Base-by-base conservation (phyloP, 306 rosid genomes). In the Herpetospermum pedunculosum region DNA sequence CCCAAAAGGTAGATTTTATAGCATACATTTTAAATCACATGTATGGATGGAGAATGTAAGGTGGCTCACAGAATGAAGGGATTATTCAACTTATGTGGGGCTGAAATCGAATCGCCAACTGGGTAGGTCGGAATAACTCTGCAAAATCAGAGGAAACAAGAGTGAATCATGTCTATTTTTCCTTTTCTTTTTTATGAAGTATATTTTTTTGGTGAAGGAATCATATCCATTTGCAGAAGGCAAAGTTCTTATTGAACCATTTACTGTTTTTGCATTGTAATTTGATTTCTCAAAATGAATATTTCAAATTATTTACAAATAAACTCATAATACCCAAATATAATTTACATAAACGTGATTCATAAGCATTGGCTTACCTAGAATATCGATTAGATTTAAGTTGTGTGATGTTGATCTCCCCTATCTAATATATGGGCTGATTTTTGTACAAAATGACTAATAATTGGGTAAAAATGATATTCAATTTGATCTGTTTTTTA, bases 31-130 rank as follows among this genome's bases (percentile, higher is more conserved):
- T 12, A 8, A 35, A 11, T 7, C 4, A 64, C 71, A 16, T 18
- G 18, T 8, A 37, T 18, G 15, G 10, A 37, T 65, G 2, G 18
- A 38, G 34, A 41, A 25, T 25, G 53, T 41, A 48, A 68, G 8
- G 73, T 25, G 11, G 43, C 38, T 43, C 38, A 68, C 73, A 67
- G 53, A 67, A 41, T 68, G 73, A 46, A 68, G 54, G 40, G 73
- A 25, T 68, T 43, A 25, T 26, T 43, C 16, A 1, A 68, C 52
- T 43, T 40, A 38, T 37, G 26, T 25, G 54, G 12, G 23, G 5
- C 23, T 15, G 35, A 19, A 41, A 23, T 41, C 11, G 6, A 40
- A 23, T 65, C 4, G 3, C 32, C 8, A 18, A 23, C 34, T 11
- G 18, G 32, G 49, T 64, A 65, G 34, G 15, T 65, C 12, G 21